Evolutionary conservation across 129 eudicot genomes (phyloP).

Genomic region (Arctium lappa): DNA sequence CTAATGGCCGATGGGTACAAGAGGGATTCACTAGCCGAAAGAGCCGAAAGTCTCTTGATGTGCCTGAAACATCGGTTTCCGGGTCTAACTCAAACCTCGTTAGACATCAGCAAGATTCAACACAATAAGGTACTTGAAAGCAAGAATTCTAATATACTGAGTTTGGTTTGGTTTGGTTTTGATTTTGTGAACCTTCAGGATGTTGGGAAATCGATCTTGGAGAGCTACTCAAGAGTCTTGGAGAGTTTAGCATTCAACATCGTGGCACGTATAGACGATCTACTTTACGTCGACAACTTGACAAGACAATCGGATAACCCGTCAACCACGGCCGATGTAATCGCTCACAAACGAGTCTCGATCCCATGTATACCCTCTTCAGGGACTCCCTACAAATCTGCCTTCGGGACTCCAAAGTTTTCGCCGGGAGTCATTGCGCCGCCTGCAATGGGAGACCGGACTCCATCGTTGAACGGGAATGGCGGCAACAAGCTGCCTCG

Average conservation of each 20-base stretch:
- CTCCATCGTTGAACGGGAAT: constrained; percentile 51
- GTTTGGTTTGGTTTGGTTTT: not conserved
- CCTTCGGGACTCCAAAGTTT: constrained; percentile 60
- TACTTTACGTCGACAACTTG: constrained; percentile 78
- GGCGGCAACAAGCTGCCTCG: constrained; percentile 49
- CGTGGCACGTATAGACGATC: constrained; percentile 85
- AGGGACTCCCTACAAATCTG: constrained; percentile 77
- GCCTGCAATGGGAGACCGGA: constrained; percentile 62
- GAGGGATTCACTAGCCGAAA: constrained; percentile 75
- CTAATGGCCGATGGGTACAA: constrained; percentile 76
- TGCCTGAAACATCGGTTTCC: constrained; percentile 90
- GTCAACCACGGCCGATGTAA: constrained; percentile 28
- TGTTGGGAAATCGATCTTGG: constrained; percentile 82
- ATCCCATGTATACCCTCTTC: constrained; percentile 45
- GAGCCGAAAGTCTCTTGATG: constrained; percentile 84
- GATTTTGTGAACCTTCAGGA: constrained; percentile 42
- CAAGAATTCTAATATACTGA: not conserved
- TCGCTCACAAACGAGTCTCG: constrained; percentile 45
- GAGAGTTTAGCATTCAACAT: constrained; percentile 80
- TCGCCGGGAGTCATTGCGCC: constrained; percentile 55
- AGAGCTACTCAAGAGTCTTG: constrained; percentile 90
- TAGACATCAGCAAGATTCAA: constrained; percentile 92
- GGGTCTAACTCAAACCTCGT: constrained; percentile 80
- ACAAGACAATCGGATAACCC: constrained; percentile 59
- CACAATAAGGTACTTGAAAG: constrained; percentile 66